Conservation (phyloP, 2,329 filamentous ascomycete genomes). For the Pseudogymnoascus sp. region DNA sequence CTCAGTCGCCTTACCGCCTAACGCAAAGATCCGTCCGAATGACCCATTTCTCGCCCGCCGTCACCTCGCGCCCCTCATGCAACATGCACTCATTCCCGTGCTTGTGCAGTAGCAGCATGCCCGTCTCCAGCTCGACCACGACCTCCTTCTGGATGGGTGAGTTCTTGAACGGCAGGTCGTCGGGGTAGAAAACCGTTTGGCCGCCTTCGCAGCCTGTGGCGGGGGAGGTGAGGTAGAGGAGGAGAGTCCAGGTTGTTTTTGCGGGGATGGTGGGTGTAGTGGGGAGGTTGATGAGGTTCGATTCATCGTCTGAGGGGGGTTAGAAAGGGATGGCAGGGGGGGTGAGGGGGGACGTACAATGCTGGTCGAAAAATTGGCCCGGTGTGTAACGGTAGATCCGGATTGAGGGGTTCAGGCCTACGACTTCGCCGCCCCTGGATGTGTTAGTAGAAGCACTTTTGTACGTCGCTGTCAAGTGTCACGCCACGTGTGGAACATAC, state of each 20-base stretch:
- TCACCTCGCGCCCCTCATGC: constrained; percentile 79
- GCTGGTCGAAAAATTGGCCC: constrained; percentile 86
- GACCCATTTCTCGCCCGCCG: constrained; percentile 81
- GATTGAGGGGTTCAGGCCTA: constrained; percentile 85
- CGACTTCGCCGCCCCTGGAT: constrained; percentile 69
- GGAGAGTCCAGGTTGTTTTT: constrained; percentile 82
- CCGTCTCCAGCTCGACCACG: constrained; percentile 67
- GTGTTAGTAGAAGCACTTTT: constrained; percentile 17
- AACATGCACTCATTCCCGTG: constrained; percentile 85
- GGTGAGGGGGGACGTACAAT: constrained; percentile 54
- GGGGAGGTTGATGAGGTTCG: constrained; percentile 59
- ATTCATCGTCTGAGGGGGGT: constrained; percentile 67
- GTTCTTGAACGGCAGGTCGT: constrained; percentile 43
- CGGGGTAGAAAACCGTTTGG: constrained; percentile 85
- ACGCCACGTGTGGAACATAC: constrained; percentile 15
- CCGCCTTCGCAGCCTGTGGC: constrained; percentile 71
- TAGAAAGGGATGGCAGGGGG: neutral
- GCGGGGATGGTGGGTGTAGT: constrained; percentile 39
- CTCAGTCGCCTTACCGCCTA: constrained; percentile 32
- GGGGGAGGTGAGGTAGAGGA: constrained; percentile 76
- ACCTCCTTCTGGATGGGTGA: constrained; percentile 51
- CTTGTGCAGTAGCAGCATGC: constrained; percentile 77
- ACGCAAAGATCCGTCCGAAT: constrained; percentile 76
- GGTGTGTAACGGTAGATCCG: constrained; percentile 79
- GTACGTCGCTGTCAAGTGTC: neutral